Percentiles rank a stretch among this genome's conserved stretches.
These are phyloP conservation scores for Blastocystis hominis DNA, from an alignment of 352 stramenopile genomes.

Conservation along the genomic window DNA sequence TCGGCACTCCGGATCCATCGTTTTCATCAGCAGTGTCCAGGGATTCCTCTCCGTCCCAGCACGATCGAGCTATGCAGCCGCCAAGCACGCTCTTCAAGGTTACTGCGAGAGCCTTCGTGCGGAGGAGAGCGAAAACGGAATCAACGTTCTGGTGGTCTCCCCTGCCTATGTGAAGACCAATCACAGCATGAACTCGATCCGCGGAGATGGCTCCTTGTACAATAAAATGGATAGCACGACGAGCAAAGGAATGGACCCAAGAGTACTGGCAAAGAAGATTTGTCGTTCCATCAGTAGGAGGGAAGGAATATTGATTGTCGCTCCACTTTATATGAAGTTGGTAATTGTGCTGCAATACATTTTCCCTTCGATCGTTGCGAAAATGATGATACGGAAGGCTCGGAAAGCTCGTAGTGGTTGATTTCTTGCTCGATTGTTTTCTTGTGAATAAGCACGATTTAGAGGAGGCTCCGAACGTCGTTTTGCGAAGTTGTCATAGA, in stretches of 20 bases:
- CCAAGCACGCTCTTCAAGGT: conserved; percentile 53
- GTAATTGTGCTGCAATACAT: conserved; percentile 43
- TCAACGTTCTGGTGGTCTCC: conserved; percentile 49
- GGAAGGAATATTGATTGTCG: conserved; percentile 16
- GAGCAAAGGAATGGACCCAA: conserved; percentile 47
- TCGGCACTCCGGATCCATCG: conserved; percentile 22
- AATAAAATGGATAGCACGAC: conserved; percentile 55
- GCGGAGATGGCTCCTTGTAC: conserved; percentile 21
- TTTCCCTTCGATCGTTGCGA: neutral
- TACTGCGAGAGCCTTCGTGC: conserved; percentile 54
- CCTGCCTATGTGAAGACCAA: conserved; percentile 57
- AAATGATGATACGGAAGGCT: conserved; percentile 10
- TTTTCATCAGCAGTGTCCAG: conserved; percentile 58
- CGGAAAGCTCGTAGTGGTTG: neutral
- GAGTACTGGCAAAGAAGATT: neutral
- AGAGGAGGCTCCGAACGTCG: neutral
- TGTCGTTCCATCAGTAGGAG: neutral
- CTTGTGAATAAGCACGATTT: neutral
- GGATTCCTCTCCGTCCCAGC: conserved; percentile 10
- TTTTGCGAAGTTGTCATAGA: neutral
- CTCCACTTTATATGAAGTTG: conserved; percentile 26
- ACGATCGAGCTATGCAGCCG: conserved; percentile 29
- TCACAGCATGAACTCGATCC: conserved; percentile 38
- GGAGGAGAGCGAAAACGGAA: conserved; percentile 35
- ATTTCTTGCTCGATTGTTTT: no score